A percentile compares a stretch with the other conserved stretches of the same genome.
These are phyloP conservation scores for Ananas comosus DNA, from an alignment of 176 grass and related monocot species.

Conservation along the genomic window DNA sequence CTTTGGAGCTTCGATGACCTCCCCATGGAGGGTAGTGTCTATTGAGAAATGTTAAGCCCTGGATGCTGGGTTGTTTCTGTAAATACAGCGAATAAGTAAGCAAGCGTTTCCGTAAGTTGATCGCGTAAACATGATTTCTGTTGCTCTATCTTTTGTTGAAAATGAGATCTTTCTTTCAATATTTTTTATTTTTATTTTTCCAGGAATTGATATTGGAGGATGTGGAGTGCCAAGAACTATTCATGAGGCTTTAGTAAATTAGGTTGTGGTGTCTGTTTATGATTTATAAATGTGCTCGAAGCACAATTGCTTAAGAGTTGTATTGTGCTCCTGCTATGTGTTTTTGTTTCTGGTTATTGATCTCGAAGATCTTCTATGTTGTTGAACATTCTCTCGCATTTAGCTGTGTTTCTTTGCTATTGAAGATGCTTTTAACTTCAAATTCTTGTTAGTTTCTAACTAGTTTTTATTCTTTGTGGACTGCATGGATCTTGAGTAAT, in stretches of 20 bases:
- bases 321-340: not conserved
- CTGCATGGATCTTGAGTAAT: not conserved
- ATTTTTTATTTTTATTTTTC: not conserved
- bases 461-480: not conserved
- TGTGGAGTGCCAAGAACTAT: not conserved
- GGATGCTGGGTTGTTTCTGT: slow-evolving; percentile 1
- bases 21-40: slow-evolving; percentile 25
- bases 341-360: not conserved
- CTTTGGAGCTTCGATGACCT: slow-evolving; percentile 47
- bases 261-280: not conserved
- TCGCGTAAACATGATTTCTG: not conserved
- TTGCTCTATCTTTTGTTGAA: not conserved
- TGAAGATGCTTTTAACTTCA: not conserved
- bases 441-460: not conserved
- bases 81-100: not conserved
- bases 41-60: slow-evolving; percentile 3
- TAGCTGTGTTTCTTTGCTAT: not conserved
- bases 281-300: not conserved
- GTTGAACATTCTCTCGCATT: slow-evolving; percentile 1
- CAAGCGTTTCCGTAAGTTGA: not conserved
- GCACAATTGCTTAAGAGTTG: not conserved
- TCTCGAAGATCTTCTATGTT: not conserved
- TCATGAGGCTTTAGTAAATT: not conserved
- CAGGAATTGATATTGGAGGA: not conserved
- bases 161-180: not conserved